phyloP scores from a whole-genome alignment of 768 basidiomycete genomes.

The Terana coerulea region DNA sequence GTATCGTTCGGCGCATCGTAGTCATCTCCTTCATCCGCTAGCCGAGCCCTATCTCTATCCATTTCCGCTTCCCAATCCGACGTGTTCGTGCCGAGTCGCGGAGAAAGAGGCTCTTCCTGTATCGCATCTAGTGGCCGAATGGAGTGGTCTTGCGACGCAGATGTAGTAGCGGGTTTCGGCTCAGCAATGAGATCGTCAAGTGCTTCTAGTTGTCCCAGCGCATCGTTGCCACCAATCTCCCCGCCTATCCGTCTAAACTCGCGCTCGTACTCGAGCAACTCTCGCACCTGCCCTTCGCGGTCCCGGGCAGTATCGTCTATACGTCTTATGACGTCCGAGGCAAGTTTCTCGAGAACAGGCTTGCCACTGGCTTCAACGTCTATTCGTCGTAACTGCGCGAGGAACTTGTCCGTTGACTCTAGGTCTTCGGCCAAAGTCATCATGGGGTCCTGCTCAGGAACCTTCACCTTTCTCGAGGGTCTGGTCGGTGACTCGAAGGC shows the following conservation, averaged over 20 bases:
- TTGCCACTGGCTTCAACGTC: slow-evolving; percentile 46
- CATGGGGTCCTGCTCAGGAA: slow-evolving; percentile 57
- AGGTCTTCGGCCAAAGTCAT: slow-evolving; percentile 69
- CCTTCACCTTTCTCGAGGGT: slow-evolving; percentile 25
- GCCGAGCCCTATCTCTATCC: slow-evolving; percentile 39
- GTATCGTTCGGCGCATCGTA: slow-evolving; percentile 41
- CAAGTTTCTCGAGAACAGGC: slow-evolving; percentile 56
- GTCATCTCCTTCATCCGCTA: slow-evolving; percentile 46
- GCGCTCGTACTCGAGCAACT: slow-evolving; percentile 71
- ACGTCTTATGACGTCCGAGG: slow-evolving; percentile 71
- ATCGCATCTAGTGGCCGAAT: slow-evolving; percentile 22
- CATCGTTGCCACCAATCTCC: slow-evolving; percentile 75
- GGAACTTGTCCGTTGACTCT: slow-evolving; percentile 73
- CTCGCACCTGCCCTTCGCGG: slow-evolving; percentile 79
- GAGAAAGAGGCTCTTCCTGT: slow-evolving; percentile 26
- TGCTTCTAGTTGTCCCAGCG: slow-evolving; percentile 64
- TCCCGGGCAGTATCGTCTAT: slow-evolving; percentile 74
- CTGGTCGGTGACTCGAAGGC: slow-evolving; percentile 36
- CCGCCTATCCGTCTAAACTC: slow-evolving; percentile 74
- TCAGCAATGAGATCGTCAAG: slow-evolving; percentile 48
- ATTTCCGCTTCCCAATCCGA: slow-evolving; percentile 61
- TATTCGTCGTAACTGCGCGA: slow-evolving; percentile 64
- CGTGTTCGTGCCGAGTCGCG: slow-evolving; percentile 20
- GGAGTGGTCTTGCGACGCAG: slow-evolving; percentile 1
- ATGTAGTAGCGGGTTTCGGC: slow-evolving; percentile 16